Conservation (phyloP, 345 rosid genomes). For the Brassica nigra region DNA sequence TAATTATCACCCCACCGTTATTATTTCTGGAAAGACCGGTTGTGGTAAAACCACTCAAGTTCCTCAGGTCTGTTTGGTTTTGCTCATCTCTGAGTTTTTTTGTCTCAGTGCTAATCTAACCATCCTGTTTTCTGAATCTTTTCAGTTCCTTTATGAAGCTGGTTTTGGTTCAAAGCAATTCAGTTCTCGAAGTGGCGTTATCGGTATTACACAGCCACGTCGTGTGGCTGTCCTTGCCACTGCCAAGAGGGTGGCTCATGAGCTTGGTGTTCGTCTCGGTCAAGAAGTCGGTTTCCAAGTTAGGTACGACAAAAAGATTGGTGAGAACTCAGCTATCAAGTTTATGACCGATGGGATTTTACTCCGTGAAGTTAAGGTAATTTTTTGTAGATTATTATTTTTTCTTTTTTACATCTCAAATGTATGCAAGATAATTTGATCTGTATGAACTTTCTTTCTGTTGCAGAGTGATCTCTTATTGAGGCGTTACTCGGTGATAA, state of each 20-base stretch:
- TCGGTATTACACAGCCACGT: slow-evolving; percentile 96
- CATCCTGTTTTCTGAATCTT: slow-evolving; percentile 13
- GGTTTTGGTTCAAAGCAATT: slow-evolving; percentile 74
- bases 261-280: slow-evolving; percentile 82
- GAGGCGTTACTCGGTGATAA: neutral
- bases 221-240: slow-evolving; percentile 97
- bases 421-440: neutral
- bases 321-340: slow-evolving; percentile 71
- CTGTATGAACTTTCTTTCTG: neutral
- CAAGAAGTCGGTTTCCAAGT: slow-evolving; percentile 96
- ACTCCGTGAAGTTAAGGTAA: slow-evolving; percentile 92
- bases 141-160: slow-evolving; percentile 90
- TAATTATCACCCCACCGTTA: neutral
- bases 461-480: neutral
- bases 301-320: slow-evolving; percentile 88
- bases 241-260: slow-evolving; percentile 89
- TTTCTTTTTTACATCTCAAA: neutral
- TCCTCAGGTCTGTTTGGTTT: neutral
- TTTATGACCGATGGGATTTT: slow-evolving; percentile 98
- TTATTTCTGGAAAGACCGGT: neutral
- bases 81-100: neutral
- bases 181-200: slow-evolving; percentile 58
- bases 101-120: neutral
- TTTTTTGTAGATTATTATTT: neutral
- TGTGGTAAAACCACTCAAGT: slow-evolving; percentile 1